phyloP scores from a whole-genome alignment of 345 rosid species.

The Iberis pinnata region DNA sequence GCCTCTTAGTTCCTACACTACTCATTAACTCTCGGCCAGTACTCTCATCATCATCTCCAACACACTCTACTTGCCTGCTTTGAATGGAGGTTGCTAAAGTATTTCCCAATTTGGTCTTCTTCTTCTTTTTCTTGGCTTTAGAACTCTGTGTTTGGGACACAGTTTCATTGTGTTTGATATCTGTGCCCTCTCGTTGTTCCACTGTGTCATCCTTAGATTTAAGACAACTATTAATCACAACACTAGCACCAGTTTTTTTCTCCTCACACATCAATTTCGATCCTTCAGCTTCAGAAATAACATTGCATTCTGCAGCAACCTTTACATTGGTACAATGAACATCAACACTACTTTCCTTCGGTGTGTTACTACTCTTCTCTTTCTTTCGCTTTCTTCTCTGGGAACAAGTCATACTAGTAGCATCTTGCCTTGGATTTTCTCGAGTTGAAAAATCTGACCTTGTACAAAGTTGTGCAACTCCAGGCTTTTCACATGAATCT shows the following conservation, averaged over 20 bases:
- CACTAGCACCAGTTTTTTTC: constrained; percentile 1
- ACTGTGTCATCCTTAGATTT: constrained; percentile 10
- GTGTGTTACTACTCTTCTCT: neutral
- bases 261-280: neutral
- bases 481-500: constrained; percentile 9
- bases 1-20: too few relatives aligned
- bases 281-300: constrained; percentile 22
- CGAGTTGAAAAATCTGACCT: neutral
- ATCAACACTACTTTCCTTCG: constrained; percentile 8
- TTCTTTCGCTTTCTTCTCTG: constrained; percentile 13
- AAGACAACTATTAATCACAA: constrained; percentile 2
- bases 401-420: constrained; percentile 12
- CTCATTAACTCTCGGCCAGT: too few relatives aligned
- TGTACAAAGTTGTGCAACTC: constrained; percentile 6
- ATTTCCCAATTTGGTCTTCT: constrained; percentile 3
- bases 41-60: too few relatives aligned
- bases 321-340: neutral
- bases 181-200: neutral
- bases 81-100: constrained; percentile 1
- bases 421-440: constrained; percentile 10
- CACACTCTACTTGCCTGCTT: neutral
- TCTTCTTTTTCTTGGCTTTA: constrained; percentile 27
- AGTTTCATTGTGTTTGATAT: constrained; percentile 10
- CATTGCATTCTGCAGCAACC: neutral
- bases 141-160: constrained; percentile 16